phyloP scores from a whole-genome alignment of 768 basidiomycete genomes.

The Naganishia vishniacii region DNA sequence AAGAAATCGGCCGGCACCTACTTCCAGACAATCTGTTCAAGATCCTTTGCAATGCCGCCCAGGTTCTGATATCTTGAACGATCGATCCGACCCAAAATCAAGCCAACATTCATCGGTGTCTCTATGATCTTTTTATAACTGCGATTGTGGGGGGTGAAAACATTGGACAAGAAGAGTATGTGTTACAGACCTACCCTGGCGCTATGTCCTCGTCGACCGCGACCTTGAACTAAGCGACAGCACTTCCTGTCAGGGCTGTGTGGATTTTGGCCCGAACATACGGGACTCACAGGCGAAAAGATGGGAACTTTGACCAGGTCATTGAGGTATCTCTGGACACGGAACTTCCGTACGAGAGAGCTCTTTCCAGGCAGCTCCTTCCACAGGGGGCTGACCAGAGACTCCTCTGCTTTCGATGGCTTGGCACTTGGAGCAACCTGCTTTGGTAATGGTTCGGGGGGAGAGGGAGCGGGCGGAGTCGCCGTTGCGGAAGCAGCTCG shows the following conservation, averaged over 20 bases:
- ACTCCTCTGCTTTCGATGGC: not conserved
- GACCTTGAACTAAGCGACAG: slow-evolving; percentile 6
- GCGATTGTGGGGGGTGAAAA: not conserved
- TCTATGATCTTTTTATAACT: slow-evolving; percentile 20
- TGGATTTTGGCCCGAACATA: too few species aligned
- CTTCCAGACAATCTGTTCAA: slow-evolving; percentile 77
- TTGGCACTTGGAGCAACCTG: not conserved
- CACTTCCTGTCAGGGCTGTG: not conserved
- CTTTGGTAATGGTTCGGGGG: not conserved
- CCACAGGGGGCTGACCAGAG: not conserved
- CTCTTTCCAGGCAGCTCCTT: not conserved
- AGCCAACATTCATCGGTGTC: slow-evolving; percentile 62
- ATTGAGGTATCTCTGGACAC: slow-evolving; percentile 3
- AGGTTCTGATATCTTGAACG: slow-evolving; percentile 67
- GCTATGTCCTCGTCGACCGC: slow-evolving; percentile 11
- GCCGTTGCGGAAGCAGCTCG: not conserved
- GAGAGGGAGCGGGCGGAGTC: not conserved
- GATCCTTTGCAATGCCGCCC: slow-evolving; percentile 73
- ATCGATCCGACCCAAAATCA: slow-evolving; percentile 65
- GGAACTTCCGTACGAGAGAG: slow-evolving; percentile 7
- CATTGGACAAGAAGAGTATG: too few species aligned
- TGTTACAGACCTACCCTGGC: slow-evolving; percentile 12
- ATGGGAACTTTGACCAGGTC: not conserved
- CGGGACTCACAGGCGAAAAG: not conserved
- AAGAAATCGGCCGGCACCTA: slow-evolving; percentile 27